Base-by-base conservation (phyloP, 2,329 filamentous ascomycete genomes). In the Cladosporium sp. region DNA sequence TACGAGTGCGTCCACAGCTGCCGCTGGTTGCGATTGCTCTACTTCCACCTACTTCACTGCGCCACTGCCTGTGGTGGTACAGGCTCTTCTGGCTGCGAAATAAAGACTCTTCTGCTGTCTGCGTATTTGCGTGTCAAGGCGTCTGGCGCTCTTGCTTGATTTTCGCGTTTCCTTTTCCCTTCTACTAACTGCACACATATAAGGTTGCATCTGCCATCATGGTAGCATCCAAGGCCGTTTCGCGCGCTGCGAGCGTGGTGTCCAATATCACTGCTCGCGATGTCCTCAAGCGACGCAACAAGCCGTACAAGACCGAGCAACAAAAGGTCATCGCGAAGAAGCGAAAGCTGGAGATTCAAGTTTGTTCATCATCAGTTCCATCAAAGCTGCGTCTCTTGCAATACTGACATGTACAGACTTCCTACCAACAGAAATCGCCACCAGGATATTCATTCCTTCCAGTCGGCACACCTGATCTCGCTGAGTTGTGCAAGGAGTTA, bases 371-470 rank as follows among this genome's bases (percentile, higher is more conserved):
- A 51, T 49, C 51, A 55, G 17, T 42, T n/a, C 37, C 25, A 40
- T 38, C 60, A 39, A 55, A 39, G 6, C 38, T 51, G 3, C 25
- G 37, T 42, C 51, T 38, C 14, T 38, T 39, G 7, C 50, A 55
- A 52, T 37, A 67, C 79, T 73, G 59, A 62, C 57, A 30, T 37
- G 57, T 39, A 54, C 70, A 86, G 84, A 77, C 82, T 43, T 80
- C 80, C 19, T 84, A 83, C 64, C 76, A 79, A 60, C 73, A 76
- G n/a, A 75, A 79, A 63, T 76, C 84, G 20, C 84, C 83, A 9
- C 71, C 72, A 50, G 84, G 83, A n/a, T 87, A 85, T 68, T 82
- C 79, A 0, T 86, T 85, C 65, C 79, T 87, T 51, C 80, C 82
- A 20, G 79, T 82, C 47, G 84, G 84, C 22, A 82, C 84, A 61